These are phyloP conservation scores for Diaporthe vaccinii DNA, from an alignment of 2,329 filamentous ascomycete genomes.

Conservation along the genomic window DNA sequence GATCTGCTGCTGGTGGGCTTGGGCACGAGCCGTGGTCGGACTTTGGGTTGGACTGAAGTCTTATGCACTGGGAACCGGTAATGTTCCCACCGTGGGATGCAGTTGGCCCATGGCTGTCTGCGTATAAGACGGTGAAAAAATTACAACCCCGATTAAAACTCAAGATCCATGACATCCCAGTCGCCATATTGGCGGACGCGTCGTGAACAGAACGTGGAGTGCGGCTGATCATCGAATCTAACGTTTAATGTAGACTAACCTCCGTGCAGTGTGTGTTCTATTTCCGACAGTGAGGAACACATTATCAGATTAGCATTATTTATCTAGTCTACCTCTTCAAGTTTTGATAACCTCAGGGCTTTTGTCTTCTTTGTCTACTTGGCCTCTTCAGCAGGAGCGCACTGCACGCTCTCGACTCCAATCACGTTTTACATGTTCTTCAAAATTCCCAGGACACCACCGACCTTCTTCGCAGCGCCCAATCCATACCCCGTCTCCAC, in stretches of 20 bases:
- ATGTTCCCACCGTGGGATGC: background rate
- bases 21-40: conserved; percentile 38
- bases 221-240: background rate
- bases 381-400: background rate
- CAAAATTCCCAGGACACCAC: conserved; percentile 46
- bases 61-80: background rate
- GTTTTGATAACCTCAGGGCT: background rate
- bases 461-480: conserved; percentile 43
- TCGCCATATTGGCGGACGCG: background rate
- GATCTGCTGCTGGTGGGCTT: background rate
- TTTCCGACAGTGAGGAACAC: background rate
- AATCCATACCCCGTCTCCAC: conserved; percentile 72
- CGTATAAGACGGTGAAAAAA: background rate
- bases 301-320: conserved; percentile 23
- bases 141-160: background rate
- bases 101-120: background rate
- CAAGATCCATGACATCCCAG: background rate
- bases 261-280: background rate
- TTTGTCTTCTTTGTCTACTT: background rate
- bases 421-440: conserved; percentile 44
- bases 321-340: background rate
- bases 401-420: background rate
- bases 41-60: conserved; percentile 29
- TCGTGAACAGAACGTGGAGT: background rate
- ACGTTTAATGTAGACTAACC: background rate